phyloP scores from a whole-genome alignment of 108 stramenopile genomes.

The Aureococcus anophagefferens region DNA sequence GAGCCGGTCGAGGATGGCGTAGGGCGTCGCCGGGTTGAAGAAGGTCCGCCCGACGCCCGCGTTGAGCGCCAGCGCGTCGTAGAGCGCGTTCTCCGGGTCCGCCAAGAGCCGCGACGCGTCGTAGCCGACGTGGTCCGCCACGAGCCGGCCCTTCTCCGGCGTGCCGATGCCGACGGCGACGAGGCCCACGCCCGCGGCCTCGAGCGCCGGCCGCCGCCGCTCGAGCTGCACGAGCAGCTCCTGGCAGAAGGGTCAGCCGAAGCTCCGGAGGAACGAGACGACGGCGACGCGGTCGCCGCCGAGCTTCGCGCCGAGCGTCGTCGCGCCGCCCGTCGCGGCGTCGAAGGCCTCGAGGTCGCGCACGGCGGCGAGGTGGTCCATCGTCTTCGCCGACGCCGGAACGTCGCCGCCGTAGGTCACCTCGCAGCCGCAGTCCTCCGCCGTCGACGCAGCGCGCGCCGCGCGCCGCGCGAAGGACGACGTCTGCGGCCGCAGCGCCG shows the following conservation, averaged over 20 bases:
- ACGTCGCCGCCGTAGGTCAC: background rate
- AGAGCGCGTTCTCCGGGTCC: background rate
- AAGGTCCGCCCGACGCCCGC: background rate
- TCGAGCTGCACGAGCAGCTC: background rate
- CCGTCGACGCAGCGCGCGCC: too few relatives aligned
- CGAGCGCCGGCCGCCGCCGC: background rate
- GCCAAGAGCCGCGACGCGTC: background rate
- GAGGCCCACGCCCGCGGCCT: background rate
- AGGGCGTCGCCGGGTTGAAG: background rate
- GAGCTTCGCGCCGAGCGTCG: background rate
- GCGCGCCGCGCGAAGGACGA: too few relatives aligned
- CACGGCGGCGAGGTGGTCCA: background rate
- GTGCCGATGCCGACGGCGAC: background rate
- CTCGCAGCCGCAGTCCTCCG: too few relatives aligned
- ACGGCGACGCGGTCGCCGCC: background rate
- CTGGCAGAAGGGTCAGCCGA: conserved; percentile 1
- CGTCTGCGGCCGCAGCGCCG: too few relatives aligned
- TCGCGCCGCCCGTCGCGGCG: background rate
- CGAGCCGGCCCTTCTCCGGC: background rate
- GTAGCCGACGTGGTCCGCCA: background rate
- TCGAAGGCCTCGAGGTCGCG: background rate
- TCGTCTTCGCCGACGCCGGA: background rate
- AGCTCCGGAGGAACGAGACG: background rate
- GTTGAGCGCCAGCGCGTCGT: background rate
- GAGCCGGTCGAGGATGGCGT: background rate